A percentile compares a stretch with the other conserved stretches of the same genome.
phyloP scores from a whole-genome alignment of 208 protist species.

The Histomonas meleagridis region DNA sequence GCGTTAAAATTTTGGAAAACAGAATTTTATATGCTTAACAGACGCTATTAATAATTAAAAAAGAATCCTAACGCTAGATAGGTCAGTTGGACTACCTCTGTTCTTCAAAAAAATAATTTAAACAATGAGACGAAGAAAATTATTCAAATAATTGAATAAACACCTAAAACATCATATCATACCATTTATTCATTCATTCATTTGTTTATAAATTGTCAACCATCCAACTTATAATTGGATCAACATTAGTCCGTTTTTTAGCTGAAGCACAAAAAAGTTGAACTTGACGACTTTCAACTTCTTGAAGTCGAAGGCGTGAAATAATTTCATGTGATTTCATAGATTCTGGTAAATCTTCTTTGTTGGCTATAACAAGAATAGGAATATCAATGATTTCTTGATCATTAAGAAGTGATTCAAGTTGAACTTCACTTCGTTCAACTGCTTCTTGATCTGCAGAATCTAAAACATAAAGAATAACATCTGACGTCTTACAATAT shows the following conservation, averaged over 20 bases:
- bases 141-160: too few species aligned
- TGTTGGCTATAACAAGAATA: conserved; percentile 21
- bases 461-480: conserved; percentile 22
- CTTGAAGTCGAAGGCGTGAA: background rate
- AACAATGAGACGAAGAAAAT: too few species aligned
- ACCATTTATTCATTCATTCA: too few species aligned
- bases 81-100: too few species aligned
- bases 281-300: background rate
- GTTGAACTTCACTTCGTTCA: background rate
- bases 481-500: background rate
- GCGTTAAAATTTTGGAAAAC: too few species aligned
- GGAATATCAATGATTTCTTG: background rate
- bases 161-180: too few species aligned
- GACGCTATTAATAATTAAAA: too few species aligned
- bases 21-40: too few species aligned
- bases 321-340: background rate
- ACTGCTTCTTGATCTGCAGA: conserved; percentile 31
- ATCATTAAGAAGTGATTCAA: background rate
- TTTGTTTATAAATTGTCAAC: background rate
- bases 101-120: too few species aligned
- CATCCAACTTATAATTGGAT: background rate
- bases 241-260: background rate
- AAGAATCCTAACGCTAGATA: too few species aligned
- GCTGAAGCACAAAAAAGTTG: background rate
- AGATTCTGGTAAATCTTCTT: background rate